These are phyloP conservation scores for Chrysopogon serrulatus DNA, from an alignment of 176 grass and related monocot genomes.

Conservation along the genomic window DNA sequence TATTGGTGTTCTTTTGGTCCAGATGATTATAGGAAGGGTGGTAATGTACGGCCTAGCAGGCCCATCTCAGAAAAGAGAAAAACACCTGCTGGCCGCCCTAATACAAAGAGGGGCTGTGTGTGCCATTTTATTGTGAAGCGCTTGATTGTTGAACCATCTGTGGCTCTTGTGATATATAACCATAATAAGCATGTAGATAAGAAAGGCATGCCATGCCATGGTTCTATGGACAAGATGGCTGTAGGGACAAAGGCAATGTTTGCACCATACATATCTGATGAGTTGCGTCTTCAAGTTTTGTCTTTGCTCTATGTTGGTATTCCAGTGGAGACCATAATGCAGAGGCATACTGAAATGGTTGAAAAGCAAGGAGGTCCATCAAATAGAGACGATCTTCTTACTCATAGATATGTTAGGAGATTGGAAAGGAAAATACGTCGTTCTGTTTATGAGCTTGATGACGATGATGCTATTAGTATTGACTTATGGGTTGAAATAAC, in stretches of 20 bases:
- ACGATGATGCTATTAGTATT: slow-evolving; percentile 70
- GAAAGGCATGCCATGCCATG: slow-evolving; percentile 86
- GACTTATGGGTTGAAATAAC: slow-evolving; percentile 74
- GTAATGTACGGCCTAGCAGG: slow-evolving; percentile 70
- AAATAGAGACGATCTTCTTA: slow-evolving; percentile 92
- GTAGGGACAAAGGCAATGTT: slow-evolving; percentile 86
- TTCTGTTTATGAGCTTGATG: slow-evolving; percentile 62
- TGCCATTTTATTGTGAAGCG: slow-evolving; percentile 98
- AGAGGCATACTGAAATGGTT: slow-evolving; percentile 75
- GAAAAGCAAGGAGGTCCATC: slow-evolving; percentile 81
- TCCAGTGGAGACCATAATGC: slow-evolving; percentile 93
- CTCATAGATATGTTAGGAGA: slow-evolving; percentile 91
- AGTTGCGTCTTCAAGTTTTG: slow-evolving; percentile 75
- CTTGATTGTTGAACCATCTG: slow-evolving; percentile 80
- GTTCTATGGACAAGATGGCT: slow-evolving; percentile 79
- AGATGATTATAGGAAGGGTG: slow-evolving; percentile 88
- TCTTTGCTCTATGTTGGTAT: slow-evolving; percentile 87
- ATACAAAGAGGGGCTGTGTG: slow-evolving; percentile 91
- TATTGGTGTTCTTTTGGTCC: slow-evolving; percentile 99
- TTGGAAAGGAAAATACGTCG: slow-evolving; percentile 90
- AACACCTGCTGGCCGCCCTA: slow-evolving; percentile 80
- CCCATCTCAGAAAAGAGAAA: slow-evolving; percentile 63
- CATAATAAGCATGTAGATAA: slow-evolving; percentile 96
- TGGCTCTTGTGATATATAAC: slow-evolving; percentile 97
- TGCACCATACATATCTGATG: slow-evolving; percentile 86